Percentiles rank a stretch among this genome's conserved stretches.
Evolutionary conservation across 306 rosid genomes (phyloP).

Genomic region (Pachyrhizus erosus): DNA sequence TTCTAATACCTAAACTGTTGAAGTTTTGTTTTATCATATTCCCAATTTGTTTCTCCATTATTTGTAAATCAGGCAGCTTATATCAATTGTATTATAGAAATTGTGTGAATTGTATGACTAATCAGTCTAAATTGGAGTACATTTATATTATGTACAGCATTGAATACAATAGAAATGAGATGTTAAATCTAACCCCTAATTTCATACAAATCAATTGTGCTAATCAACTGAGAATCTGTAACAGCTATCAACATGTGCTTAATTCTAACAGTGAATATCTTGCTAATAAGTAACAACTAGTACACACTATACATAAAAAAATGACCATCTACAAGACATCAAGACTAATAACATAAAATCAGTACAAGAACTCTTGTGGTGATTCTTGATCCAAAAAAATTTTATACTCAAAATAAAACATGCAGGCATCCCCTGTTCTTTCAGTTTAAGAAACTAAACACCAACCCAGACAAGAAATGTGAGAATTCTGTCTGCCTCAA

Average conservation of each 20-base stretch:
- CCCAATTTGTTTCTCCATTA: conserved; percentile 18
- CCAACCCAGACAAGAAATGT: neutral
- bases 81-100: neutral
- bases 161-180: neutral
- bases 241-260: neutral
- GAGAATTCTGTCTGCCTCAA: conserved; percentile 18
- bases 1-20: conserved; percentile 18
- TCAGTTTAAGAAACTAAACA: neutral
- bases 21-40: neutral
- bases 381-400: neutral
- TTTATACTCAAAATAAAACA: conserved; percentile 9
- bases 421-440: neutral
- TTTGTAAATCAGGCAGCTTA: conserved; percentile 21
- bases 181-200: neutral
- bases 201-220: neutral
- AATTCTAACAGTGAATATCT: conserved; percentile 2
- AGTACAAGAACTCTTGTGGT: neutral
- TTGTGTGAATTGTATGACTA: neutral
- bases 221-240: neutral
- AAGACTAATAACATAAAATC: conserved; percentile 2
- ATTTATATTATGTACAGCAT: neutral
- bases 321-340: neutral
- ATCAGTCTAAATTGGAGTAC: neutral
- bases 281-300: neutral
- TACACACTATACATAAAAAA: conserved; percentile 11